Evolutionary conservation across 1,139 yeast species (phyloP).

Genomic region (Nakaseomyces kungkrabaensis): DNA sequence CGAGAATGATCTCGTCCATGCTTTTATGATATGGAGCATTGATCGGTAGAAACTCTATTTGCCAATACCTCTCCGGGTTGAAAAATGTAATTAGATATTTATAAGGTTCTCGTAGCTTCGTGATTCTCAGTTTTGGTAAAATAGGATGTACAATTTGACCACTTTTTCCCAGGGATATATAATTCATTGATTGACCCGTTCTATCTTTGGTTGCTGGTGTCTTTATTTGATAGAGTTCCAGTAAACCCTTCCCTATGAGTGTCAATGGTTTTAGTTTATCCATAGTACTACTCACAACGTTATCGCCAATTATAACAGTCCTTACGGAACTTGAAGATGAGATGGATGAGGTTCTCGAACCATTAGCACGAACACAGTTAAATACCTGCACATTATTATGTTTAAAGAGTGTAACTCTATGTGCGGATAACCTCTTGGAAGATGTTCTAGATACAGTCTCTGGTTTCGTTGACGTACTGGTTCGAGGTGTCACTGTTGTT

Average conservation of each 20-base stretch:
- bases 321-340: conserved; percentile 9
- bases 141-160: conserved; percentile 27
- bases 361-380: conserved; percentile 7
- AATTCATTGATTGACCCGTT: conserved; percentile 20
- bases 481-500: conserved; percentile 2
- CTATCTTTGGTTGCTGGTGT: conserved; percentile 10
- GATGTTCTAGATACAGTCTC: neutral
- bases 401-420: conserved; percentile 24
- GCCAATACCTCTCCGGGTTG: conserved; percentile 28
- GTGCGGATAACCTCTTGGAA: conserved; percentile 23
- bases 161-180: conserved; percentile 26
- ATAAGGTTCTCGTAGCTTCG: conserved; percentile 7
- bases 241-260: conserved; percentile 20
- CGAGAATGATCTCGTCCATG: conserved; percentile 4
- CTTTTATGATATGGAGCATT: conserved; percentile 2
- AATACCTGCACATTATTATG: conserved; percentile 21
- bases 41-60: conserved; percentile 19
- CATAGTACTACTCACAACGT: conserved; percentile 5
- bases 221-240: conserved; percentile 25
- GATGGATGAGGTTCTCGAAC: conserved; percentile 8
- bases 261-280: conserved; percentile 11
- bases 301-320: neutral
- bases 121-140: conserved; percentile 24
- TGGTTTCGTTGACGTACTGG: neutral
- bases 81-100: conserved; percentile 17